Evolutionary conservation across 108 stramenopile genomes (phyloP).

Genomic region (Skeletonema tropicum): DNA sequence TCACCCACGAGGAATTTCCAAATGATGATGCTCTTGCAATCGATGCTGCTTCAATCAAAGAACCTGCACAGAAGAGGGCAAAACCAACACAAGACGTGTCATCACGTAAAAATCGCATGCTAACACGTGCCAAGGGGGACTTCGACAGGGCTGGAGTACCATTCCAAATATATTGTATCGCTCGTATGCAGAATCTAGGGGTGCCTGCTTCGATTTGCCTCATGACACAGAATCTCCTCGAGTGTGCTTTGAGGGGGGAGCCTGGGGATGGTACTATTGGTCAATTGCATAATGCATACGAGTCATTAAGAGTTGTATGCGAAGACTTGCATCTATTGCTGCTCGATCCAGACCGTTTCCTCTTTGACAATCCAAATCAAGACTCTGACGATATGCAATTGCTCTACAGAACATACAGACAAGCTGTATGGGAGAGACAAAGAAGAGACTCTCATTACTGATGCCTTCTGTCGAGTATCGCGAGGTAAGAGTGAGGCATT

Average conservation of each 20-base stretch:
- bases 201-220: slow-evolving; percentile 7
- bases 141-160: neutral
- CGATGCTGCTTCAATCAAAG: neutral
- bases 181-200: neutral
- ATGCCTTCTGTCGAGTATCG: slow-evolving; percentile 29
- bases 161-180: neutral
- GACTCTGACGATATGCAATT: neutral
- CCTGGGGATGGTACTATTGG: neutral
- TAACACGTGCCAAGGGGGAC: neutral
- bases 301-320: neutral
- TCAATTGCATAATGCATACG: slow-evolving; percentile 3
- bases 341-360: slow-evolving; percentile 9
- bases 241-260: neutral
- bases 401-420: neutral
- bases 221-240: slow-evolving; percentile 5
- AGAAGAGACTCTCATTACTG: slow-evolving; percentile 19
- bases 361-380: neutral
- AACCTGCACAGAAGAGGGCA: slow-evolving; percentile 1
- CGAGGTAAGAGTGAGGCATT: slow-evolving; percentile 31
- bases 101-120: neutral
- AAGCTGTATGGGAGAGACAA: slow-evolving; percentile 28
- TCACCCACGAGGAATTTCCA: slow-evolving; percentile 10
- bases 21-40: neutral
- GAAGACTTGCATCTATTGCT: slow-evolving; percentile 3
- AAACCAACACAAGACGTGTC: neutral